These are phyloP conservation scores for Corymbia calophylla DNA, from an alignment of 441 rosid genomes.

Conservation along the genomic window DNA sequence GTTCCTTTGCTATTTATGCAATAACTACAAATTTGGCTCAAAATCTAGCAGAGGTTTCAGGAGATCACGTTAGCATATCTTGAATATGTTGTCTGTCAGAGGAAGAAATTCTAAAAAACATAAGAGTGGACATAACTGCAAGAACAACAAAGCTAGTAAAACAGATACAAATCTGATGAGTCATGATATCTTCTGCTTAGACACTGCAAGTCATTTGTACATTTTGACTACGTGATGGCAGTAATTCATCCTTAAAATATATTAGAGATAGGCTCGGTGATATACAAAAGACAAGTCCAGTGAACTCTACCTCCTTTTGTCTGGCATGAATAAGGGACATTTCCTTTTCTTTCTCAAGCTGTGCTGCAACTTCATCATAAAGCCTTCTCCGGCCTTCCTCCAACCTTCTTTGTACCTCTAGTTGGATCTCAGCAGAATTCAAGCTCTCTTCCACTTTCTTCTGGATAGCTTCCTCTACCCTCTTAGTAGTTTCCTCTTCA, in stretches of 20 bases:
- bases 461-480: conserved; percentile 75
- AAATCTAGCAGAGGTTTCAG: background rate
- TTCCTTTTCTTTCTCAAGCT: conserved; percentile 84
- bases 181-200: background rate
- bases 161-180: background rate
- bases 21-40: background rate
- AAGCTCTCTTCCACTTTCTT: conserved; percentile 79
- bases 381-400: conserved; percentile 78
- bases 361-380: conserved; percentile 61
- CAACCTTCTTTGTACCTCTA: conserved; percentile 54
- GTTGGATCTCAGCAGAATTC: conserved; percentile 61
- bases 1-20: background rate
- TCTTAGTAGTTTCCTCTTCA: conserved; percentile 87
- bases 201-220: background rate
- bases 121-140: background rate
- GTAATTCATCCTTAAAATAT: background rate
- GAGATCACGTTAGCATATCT: background rate
- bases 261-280: background rate
- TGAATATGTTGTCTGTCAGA: background rate
- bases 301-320: conserved; percentile 59
- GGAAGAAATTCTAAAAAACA: background rate
- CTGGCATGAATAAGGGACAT: conserved; percentile 58
- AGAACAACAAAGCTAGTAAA: background rate
- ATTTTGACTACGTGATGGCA: background rate
- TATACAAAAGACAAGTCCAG: background rate